Evolutionary conservation across 176 grass and related monocot species (phyloP), one percentile per base, ranked within the genome.

Genomic region (Typha latifolia): DNA sequence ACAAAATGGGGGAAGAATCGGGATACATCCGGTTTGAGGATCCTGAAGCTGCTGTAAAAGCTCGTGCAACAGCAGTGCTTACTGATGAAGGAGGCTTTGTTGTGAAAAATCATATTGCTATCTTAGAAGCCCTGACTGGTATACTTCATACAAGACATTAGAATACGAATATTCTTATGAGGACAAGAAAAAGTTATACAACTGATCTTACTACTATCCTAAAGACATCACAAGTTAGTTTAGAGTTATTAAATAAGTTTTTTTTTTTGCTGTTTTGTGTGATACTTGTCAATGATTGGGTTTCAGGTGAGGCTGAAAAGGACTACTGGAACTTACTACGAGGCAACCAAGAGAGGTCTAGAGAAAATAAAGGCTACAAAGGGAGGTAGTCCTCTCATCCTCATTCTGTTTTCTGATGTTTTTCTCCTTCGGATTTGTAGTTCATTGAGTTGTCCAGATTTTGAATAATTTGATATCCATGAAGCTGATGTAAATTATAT

Each of bases 21-120:
- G 94, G 94, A 59, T 93, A 83, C 64, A 84, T 99, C 70, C 79
- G 94, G 23, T 99, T 90, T 21, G 85, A 93, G 62, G 86, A 99
- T 71, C 73, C 94, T 11, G 66, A 78, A 20, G 81, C 81, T 49
- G 83, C 81, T 78, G 86, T 81, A 69, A 93, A 86, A 56, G 89
- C 94, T 65, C 82, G 94, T 16, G 84, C 86, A 62, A 72, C 89
- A 69, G 81, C 89, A 52, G 89, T 82, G 69, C 74, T 99, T 73
- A 74, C 79, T 29, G 86, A 91, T 63, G 84, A 81, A 72, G 89
- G 89, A 5, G 86, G 94, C 73, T 78, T 99, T 43, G 66, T 80
- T 74, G 73, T 99, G 78, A 99, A 93, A 47, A 69, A 81, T 18
- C 84, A 81, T 66, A 61, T 93, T 76, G 76, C 78, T 62, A 99